Evolutionary conservation across 2,329 filamentous ascomycete species (phyloP), one percentile per base, ranked within the genome.

Genomic region (Alternaria sp.): DNA sequence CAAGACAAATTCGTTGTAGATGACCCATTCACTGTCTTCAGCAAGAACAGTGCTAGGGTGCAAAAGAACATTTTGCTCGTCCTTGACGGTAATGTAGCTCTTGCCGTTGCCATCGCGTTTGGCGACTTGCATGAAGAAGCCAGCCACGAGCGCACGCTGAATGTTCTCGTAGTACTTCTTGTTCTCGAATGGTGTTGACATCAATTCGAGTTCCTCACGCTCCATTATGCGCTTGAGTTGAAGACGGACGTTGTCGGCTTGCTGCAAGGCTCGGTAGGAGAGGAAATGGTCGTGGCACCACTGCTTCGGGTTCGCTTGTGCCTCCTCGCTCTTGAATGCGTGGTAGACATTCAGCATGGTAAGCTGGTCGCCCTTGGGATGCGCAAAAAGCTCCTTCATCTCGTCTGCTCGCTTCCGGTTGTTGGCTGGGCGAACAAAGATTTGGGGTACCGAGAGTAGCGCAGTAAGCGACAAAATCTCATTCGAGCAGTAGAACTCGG

Each of bases 71-170:
- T 88, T 91, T 81, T 98, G 94, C 73, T 97, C 91, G 75, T 99
- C 96, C 83, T 98, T 99, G 78, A 99, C 90, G 1, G 95, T 99
- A 65, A 90, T 89, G 81, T 99, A 99, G 42, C 92, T 88, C 85
- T 98, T 98, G 75, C 92, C 91, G 30, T 87, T 89, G 52, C 87
- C 88, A 75, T 98, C 93, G 76, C 91, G 93, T 88, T 96, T 97
- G 60, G 95, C 96, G 22, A 98, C 92, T 79, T 99, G 95, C 95
- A 99, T 99, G 85, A 99, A 99, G 86, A 99, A 99, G 34, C 96
- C 95, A 1, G 94, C 87, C 12, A 97, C 90, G 14, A 99, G 86
- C 8, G 95, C 94, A 38, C 93, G 89, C 44, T 94, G 91, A 73
- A 99, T 99, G 79, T 99, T 99, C 78, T 89, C 93, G 81, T 98